Conservation (phyloP, 2,329 filamentous ascomycete species). For the Paraconiothyrium sp. region DNA sequence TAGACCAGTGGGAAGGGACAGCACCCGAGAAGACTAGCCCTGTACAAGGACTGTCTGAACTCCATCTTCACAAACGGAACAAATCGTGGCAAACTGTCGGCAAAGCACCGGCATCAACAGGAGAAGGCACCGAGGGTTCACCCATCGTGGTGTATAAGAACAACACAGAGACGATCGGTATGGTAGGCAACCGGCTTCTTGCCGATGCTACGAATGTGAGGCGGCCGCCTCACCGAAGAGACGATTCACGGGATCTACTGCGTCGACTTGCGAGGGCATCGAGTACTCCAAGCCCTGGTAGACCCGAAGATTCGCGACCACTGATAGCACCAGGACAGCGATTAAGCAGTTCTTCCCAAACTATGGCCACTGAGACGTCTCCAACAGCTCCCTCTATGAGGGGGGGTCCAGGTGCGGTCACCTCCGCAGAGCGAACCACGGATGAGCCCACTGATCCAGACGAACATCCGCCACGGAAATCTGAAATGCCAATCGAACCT, state of each 20-base stretch:
- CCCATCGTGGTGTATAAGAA: conserved; percentile 47
- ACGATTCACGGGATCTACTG: conserved; percentile 58
- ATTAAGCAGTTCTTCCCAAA: conserved; percentile 27
- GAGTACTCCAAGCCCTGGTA: conserved; percentile 58
- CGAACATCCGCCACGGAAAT: neutral
- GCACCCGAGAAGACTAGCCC: conserved; percentile 18
- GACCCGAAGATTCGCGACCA: conserved; percentile 30
- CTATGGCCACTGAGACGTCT: conserved; percentile 14
- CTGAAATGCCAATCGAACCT: conserved; percentile 17
- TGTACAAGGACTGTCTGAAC: conserved; percentile 19
- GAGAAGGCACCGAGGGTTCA: conserved; percentile 39
- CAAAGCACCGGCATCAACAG: conserved; percentile 39
- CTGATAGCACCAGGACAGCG: conserved; percentile 32
- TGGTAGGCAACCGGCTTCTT: conserved; percentile 39
- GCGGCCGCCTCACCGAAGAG: conserved; percentile 45
- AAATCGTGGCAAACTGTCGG: conserved; percentile 43
- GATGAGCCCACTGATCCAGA: neutral
- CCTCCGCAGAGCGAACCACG: conserved; percentile 12
- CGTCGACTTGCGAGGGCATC: conserved; percentile 57
- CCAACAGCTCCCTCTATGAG: neutral
- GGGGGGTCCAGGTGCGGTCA: conserved; percentile 8
- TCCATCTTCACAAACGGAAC: conserved; percentile 33
- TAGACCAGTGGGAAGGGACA: conserved; percentile 18
- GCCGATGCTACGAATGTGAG: conserved; percentile 34
- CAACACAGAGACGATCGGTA: conserved; percentile 44